Percentiles rank a stretch among this genome's conserved stretches.
phyloP scores from a whole-genome alignment of 768 basidiomycete genomes.

The Russula olivacea region DNA sequence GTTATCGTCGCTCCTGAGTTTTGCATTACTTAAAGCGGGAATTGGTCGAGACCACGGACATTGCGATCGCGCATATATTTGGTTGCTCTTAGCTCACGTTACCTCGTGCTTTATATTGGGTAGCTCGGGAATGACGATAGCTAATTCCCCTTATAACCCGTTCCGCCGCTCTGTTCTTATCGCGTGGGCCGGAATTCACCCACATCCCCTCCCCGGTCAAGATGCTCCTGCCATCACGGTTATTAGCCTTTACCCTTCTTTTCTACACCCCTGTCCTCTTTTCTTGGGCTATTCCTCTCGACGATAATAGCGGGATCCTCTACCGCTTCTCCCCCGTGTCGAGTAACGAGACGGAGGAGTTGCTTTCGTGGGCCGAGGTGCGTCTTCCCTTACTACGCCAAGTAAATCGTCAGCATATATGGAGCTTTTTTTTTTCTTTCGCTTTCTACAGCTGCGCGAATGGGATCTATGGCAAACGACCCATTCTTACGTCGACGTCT shows the following conservation, averaged over 20 bases:
- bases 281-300: constrained; percentile 2
- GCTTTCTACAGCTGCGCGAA: constrained; percentile 34
- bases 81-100: too few species aligned
- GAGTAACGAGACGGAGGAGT: constrained; percentile 3
- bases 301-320: constrained; percentile 1
- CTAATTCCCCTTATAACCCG: background rate
- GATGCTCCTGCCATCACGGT: background rate
- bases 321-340: constrained; percentile 16
- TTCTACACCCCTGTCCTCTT: background rate
- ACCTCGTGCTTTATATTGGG: background rate
- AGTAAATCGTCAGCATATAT: background rate
- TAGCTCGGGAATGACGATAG: background rate
- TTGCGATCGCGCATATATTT: background rate
- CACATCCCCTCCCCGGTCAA: background rate
- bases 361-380: constrained; percentile 23
- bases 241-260: background rate
- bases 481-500: constrained; percentile 45
- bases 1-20: background rate
- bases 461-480: constrained; percentile 51
- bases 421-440: background rate
- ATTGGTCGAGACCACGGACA: background rate
- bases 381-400: background rate
- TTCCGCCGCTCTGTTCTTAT: background rate
- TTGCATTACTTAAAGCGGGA: background rate
- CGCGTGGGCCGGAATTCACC: background rate